Evolutionary conservation across 495 filamentous ascomycete species (phyloP).

Genomic region (Penicillium macrosclerotiorum): DNA sequence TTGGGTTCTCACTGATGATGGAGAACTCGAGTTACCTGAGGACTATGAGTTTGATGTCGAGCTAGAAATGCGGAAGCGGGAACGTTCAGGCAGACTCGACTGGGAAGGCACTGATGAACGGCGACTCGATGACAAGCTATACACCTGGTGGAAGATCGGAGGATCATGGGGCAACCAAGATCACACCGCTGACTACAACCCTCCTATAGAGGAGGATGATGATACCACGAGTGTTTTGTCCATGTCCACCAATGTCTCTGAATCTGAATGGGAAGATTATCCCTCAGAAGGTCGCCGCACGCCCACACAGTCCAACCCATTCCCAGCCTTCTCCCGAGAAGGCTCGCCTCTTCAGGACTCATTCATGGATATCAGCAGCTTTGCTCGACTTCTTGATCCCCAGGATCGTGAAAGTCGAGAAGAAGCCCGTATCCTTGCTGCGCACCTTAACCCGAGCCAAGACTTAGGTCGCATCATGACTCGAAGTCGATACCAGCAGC

Average conservation of each 20-base stretch:
- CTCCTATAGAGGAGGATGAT: conserved; percentile 54
- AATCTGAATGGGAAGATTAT: conserved; percentile 58
- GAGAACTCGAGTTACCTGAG: conserved; percentile 54
- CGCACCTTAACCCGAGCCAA: conserved; percentile 63
- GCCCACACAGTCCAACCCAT: conserved; percentile 61
- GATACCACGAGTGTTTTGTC: conserved; percentile 80
- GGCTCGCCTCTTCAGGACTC: conserved; percentile 59
- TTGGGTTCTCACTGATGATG: conserved; percentile 57
- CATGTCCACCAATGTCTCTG: conserved; percentile 46
- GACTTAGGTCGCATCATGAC: conserved; percentile 60
- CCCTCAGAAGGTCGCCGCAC: conserved; percentile 65
- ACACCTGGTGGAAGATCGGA: conserved; percentile 74
- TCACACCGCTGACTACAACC: conserved; percentile 66
- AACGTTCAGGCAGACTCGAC: conserved; percentile 28
- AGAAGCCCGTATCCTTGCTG: conserved; percentile 78
- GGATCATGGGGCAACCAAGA: conserved; percentile 84
- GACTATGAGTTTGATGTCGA: conserved; percentile 74
- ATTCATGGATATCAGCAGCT: conserved; percentile 60
- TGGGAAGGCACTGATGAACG: conserved; percentile 52
- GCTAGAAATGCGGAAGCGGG: conserved; percentile 62
- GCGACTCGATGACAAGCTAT: conserved; percentile 69
- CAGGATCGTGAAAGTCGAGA: conserved; percentile 70
- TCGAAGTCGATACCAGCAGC: conserved; percentile 68
- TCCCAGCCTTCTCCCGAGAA: conserved; percentile 48
- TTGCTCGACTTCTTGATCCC: conserved; percentile 84